These are phyloP conservation scores for Panicum virgatum DNA, from an alignment of 202 grass and related monocot species.

Conservation along the genomic window DNA sequence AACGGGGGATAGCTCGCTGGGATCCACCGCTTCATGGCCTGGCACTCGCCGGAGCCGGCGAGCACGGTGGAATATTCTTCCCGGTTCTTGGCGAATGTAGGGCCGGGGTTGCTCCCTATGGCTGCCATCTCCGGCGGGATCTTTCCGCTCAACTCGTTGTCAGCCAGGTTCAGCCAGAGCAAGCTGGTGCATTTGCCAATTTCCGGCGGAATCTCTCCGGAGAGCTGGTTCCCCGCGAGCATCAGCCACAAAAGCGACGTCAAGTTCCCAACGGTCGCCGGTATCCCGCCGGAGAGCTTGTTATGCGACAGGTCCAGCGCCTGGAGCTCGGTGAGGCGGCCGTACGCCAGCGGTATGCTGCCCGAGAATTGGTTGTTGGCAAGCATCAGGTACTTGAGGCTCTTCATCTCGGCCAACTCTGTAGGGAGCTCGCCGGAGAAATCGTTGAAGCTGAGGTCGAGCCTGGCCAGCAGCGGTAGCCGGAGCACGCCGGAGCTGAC, in stretches of 20 bases:
- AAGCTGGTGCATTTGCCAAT: constrained; percentile 85
- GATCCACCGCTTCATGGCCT: constrained; percentile 77
- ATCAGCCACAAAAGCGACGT: constrained; percentile 92
- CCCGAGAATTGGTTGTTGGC: constrained; percentile 66
- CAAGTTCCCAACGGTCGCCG: constrained; percentile 60
- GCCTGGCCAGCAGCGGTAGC: constrained; percentile 48
- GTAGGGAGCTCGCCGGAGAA: constrained; percentile 60
- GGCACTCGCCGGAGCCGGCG: constrained; percentile 79
- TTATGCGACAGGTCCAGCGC: constrained; percentile 77
- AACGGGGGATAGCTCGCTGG: constrained; percentile 89
- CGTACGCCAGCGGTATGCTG: constrained; percentile 55
- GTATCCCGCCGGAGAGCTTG: constrained; percentile 54
- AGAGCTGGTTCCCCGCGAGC: constrained; percentile 74
- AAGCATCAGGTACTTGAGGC: constrained; percentile 66
- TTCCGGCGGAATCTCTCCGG: constrained; percentile 70
- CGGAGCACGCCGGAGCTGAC: constrained; percentile 65
- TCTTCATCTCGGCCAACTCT: constrained; percentile 58
- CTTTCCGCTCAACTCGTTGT: constrained; percentile 57
- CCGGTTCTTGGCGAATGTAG: constrained; percentile 68
- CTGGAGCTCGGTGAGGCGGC: constrained; percentile 56
- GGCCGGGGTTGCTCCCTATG: constrained; percentile 63
- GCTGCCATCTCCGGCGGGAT: constrained; percentile 65
- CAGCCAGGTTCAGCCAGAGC: constrained; percentile 84
- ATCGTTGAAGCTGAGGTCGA: constrained; percentile 79
- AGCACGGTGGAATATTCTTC: neutral